Base-by-base conservation (phyloP, 805 yeast species). In the Maudiozyma saulgeensis region DNA sequence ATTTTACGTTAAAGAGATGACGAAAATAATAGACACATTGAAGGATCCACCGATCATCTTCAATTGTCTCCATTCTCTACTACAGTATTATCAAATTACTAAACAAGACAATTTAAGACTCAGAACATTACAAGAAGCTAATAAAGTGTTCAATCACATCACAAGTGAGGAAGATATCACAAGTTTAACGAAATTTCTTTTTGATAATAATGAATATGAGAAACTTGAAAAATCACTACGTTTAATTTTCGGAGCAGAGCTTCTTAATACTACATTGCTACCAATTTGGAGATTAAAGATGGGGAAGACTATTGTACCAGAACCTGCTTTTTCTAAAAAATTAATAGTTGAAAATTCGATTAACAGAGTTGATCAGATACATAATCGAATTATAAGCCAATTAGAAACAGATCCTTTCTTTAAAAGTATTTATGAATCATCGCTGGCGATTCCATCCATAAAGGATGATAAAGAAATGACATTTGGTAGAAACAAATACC, bases 1-100 rank as follows among this genome's bases (percentile, higher is more conserved):
- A 2, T 80, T 72, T 58, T 83, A 75, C 62, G 53, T 73, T 3
- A 68, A 68, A 6, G 90, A 84, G 55, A 68, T 78, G 37, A 62
- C 66, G 6, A 69, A 66, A 35, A 58, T 78, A 12, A 58, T 73
- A 16, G 56, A 62, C 4, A 55, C 64, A 1, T 35, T 66, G 7
- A 51, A 53, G 6, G 66, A 62, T 11, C 68, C 70, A 6, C 47
- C 58, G 5, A 50, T 56, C 7, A 57, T 60, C 3, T 64, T 53
- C 43, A 50, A 49, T 15, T 47, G 61, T 19, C 44, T 62, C 13
- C 47, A 45, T 41, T 53, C 49, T 41, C 47, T 62, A 21, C 43
- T 50, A 32, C 47, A 53, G 11, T 64, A 57, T 44, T 64, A 65
- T 48, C 25, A 16, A 7, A 40, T 62, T 1, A 56, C 60, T 2